Evolutionary conservation across 306 rosid species (phyloP), one percentile per base, ranked within the genome.

Genomic region (Quercus ilex): DNA sequence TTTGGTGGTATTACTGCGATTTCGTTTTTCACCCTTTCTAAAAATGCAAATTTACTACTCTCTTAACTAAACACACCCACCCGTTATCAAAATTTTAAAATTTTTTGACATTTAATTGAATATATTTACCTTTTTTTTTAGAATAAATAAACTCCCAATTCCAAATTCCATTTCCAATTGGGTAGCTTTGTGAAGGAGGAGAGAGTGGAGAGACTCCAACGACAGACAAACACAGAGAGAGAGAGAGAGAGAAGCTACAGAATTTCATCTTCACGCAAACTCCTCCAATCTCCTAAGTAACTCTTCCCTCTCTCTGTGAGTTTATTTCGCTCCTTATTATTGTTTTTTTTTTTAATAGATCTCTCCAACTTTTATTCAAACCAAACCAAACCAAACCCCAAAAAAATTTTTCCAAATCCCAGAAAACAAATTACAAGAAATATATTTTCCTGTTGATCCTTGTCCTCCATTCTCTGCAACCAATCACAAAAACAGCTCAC

Each of bases 171-270:
- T 38, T 38, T 1, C 53, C 53, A 12, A 11, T 49, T 49, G 46
- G 18, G 6, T 1, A 1, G 21, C 43, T 21, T 58, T 25, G 14
- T 11, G 17, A 12, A 9, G 18, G 69, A 13, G 69, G 30, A 15
- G 6, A 23, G 5, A 1, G 19, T 10, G 3, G 5, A 13, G 6
- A 15, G 68, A 33, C 55, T 38, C 43, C 43, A 38, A 6, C 9
- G 43, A 38, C 43, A 38, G 2, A 38, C 11, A 41, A 41, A 8
- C 11, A 41, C 11, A 67, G 77, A 26, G 59, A 21, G 73, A 31
- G 69, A 78, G 53, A 30, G 74, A 71, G 65, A 77, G 83, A 60
- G 68, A 84, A 73, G 31, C 84, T 28, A 60, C 72, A 58, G 28
- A 15, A 55, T 4, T 33, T 73, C 74, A 62, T 26, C 83, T 75